A percentile compares a stretch with the other conserved stretches of the same genome.
Conservation (phyloP, 176 grass and related monocot species). For the Paspalum notatum region DNA sequence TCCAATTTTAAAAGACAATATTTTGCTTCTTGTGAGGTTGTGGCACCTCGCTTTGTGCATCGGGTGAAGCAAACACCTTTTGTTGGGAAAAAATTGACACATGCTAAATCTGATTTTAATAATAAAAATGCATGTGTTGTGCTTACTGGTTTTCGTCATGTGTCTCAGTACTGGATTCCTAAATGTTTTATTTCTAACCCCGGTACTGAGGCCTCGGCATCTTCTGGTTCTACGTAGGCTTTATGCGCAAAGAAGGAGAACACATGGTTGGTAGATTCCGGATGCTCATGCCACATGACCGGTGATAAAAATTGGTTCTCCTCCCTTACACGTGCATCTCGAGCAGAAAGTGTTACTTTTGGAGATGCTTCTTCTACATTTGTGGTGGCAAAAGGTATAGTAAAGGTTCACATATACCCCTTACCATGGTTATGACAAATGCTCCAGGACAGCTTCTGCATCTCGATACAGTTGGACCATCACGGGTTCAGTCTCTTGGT, state of each 20-base stretch:
- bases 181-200: not conserved
- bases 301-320: not conserved
- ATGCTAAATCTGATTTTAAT: not conserved
- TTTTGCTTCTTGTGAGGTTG: not conserved
- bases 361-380: not conserved
- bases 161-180: not conserved
- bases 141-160: not conserved
- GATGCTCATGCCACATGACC: not conserved
- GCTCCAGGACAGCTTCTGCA: not conserved
- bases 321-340: not conserved
- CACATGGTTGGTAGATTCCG: not conserved
- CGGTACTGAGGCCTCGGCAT: not conserved
- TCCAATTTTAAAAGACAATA: not conserved
- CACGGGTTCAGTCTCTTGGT: not conserved
- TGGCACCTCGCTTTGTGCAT: not conserved
- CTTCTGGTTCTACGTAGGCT: not conserved
- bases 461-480: not conserved
- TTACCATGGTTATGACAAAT: not conserved
- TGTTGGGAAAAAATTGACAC: not conserved
- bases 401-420: not conserved
- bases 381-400: not conserved
- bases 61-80: not conserved
- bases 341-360: not conserved
- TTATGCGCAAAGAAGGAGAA: not conserved
- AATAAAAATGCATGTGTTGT: not conserved